These are phyloP conservation scores for Spiraea crenata DNA, from an alignment of 331 rosid species.

Conservation along the genomic window DNA sequence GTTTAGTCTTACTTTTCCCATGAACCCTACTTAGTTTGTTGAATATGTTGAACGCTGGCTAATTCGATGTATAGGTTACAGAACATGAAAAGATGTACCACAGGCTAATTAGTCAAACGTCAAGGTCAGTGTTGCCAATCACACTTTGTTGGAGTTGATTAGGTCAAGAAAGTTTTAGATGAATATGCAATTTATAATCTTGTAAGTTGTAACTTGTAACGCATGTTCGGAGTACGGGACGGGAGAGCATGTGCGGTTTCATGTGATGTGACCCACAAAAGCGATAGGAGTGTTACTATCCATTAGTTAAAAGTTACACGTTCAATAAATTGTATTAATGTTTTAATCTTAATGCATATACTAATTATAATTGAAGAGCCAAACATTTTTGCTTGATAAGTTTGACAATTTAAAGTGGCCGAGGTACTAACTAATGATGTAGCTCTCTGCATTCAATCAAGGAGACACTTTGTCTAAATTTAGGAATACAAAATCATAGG, in stretches of 20 bases:
- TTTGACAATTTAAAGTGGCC: slow-evolving; percentile 7
- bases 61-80: background rate
- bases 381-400: slow-evolving; percentile 9
- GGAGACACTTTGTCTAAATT: slow-evolving; percentile 70
- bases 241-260: no score
- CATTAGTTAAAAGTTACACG: no score
- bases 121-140: no score
- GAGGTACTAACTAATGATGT: slow-evolving; percentile 22
- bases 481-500: slow-evolving; percentile 52
- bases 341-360: background rate
- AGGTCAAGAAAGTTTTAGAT: no score
- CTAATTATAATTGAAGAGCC: background rate
- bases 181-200: no score
- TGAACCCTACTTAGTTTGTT: background rate
- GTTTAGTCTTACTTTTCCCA: background rate
- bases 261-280: no score
- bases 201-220: no score
- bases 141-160: no score
- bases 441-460: slow-evolving; percentile 51
- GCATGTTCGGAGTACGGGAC: no score
- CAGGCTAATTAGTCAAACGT: no score
- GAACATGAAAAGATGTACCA: no score
- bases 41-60: background rate
- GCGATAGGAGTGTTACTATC: no score
- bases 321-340: background rate